phyloP scores from a whole-genome alignment of 2,329 filamentous ascomycete genomes.

The Tolypocladium guangdongense region DNA sequence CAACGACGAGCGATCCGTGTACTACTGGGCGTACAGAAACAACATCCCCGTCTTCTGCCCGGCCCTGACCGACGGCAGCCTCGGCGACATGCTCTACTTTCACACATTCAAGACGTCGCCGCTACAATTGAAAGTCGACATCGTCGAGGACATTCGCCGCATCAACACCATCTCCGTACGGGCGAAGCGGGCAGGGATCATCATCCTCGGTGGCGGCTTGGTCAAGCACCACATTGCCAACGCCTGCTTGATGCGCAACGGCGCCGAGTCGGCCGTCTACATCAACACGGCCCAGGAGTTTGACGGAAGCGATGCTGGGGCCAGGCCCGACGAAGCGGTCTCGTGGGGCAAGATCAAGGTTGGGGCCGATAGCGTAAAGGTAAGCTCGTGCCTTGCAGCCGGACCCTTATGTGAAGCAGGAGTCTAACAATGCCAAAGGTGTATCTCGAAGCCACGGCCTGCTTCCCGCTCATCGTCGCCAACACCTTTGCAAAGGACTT shows the following conservation, averaged over 20 bases:
- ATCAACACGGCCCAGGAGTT: conserved; percentile 98
- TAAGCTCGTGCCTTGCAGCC: conserved; percentile 22
- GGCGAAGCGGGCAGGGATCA: conserved; percentile 85
- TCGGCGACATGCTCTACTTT: conserved; percentile 98
- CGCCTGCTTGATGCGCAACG: conserved; percentile 93
- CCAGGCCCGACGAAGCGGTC: conserved; percentile 88
- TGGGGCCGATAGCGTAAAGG: conserved; percentile 82
- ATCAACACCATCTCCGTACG: conserved; percentile 88
- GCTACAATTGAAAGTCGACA: conserved; percentile 70
- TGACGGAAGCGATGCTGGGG: conserved; percentile 92
- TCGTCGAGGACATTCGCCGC: conserved; percentile 83
- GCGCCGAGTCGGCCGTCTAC: conserved; percentile 92
- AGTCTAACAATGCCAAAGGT: conserved; percentile 28
- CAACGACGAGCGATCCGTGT: conserved; percentile 81
- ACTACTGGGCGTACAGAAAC: conserved; percentile 97
- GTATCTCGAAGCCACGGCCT: conserved; percentile 53
- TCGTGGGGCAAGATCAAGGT: conserved; percentile 98
- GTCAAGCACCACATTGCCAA: conserved; percentile 99
- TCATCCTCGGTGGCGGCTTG: conserved; percentile 88
- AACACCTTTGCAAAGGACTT: conserved; percentile 53
- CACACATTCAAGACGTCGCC: conserved; percentile 90
- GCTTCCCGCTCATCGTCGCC: conserved; percentile 56
- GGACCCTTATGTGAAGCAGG: neutral
- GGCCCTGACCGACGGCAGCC: conserved; percentile 84
- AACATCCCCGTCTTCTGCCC: conserved; percentile 96